These are phyloP conservation scores for Cyclotella cryptica DNA, from an alignment of 108 stramenopile genomes.

Conservation along the genomic window DNA sequence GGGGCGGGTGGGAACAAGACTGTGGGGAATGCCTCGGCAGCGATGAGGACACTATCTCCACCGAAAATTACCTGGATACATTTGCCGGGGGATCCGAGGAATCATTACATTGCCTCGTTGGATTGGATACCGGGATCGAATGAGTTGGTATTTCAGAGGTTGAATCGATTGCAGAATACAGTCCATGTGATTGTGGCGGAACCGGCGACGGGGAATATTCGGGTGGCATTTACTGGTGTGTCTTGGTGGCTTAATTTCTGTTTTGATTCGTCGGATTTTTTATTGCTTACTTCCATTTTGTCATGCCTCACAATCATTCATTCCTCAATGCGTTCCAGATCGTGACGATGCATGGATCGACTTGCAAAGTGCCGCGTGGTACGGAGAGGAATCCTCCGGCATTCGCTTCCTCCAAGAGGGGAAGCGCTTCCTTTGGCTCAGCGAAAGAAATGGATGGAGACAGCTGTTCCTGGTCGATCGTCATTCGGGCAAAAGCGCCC, in stretches of 20 bases:
- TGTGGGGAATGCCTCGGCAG: background rate
- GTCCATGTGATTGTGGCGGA: slow-evolving; percentile 48
- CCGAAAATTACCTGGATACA: slow-evolving; percentile 49
- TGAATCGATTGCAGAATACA: slow-evolving; percentile 53
- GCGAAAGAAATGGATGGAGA: slow-evolving; percentile 53
- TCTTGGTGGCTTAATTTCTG: too few relatives aligned
- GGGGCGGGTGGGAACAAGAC: slow-evolving; percentile 1
- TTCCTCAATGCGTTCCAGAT: too few relatives aligned
- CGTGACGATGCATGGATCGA: slow-evolving; percentile 54
- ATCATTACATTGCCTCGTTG: slow-evolving; percentile 54
- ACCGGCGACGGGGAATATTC: slow-evolving; percentile 35
- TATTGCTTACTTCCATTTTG: background rate
- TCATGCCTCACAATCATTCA: background rate
- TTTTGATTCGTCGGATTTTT: background rate
- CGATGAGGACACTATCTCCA: too few relatives aligned
- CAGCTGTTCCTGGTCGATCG: slow-evolving; percentile 52
- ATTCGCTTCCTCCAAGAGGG: slow-evolving; percentile 47
- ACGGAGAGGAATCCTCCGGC: slow-evolving; percentile 53
- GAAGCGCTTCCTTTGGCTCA: slow-evolving; percentile 44
- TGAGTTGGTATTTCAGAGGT: slow-evolving; percentile 46
- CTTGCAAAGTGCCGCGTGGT: slow-evolving; percentile 50
- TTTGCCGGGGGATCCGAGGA: slow-evolving; percentile 48
- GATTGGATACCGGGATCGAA: slow-evolving; percentile 51
- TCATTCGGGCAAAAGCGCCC: slow-evolving; percentile 11
- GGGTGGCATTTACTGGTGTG: slow-evolving; percentile 39